Evolutionary conservation across 1,139 yeast genomes (phyloP), one percentile per base, ranked within the genome.

Genomic region (Taiozyma sp.): DNA sequence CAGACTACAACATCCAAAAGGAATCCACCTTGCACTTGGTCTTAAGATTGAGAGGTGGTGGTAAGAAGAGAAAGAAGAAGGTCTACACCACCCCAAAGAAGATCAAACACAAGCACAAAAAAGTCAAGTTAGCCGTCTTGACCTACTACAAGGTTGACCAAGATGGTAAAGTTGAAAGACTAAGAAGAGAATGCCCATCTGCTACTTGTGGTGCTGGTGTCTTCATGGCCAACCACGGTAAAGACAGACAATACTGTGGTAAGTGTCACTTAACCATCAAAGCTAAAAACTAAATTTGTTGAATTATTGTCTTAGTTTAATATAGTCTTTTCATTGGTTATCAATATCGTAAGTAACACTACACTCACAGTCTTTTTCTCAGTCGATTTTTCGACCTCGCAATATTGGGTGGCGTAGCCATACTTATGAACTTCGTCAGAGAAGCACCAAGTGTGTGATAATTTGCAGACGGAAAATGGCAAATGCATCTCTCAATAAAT

Each of bases 61-160:
- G 97, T 88, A 93, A 93, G 88, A 93, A 93, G 91, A 92, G 96
- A 89, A 90, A 89, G 91, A 91, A 91, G 92, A 95, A 95, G 96
- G 97, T 91, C 75, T 95, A 93, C 93, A 92, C 98, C 83, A 93
- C 99, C 75, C 99, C 99, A 84, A 93, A 93, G 93, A 93, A 92
- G 88, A 89, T 93, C 82, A 90, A 82, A 83, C 98, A 93, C 96
- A 91, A 90, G 88, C 97, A 90, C 87, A 93, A 90, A 90, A 92
- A 92, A 84, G 88, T 88, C 81, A 93, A 93, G 87, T 85, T 93
- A 74, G 98, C 98, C 79, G 97, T 93, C 77, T 89, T 93, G 78
- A 91, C 96, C 74, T 93, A 92, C 95, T 95, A 92, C 92, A 92
- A 92, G 85, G 98, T 93, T 70, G 96, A 91, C 78, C 87, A 86